Base-by-base conservation (phyloP, 805 yeast species). In the Kregervanrija delftensis region DNA sequence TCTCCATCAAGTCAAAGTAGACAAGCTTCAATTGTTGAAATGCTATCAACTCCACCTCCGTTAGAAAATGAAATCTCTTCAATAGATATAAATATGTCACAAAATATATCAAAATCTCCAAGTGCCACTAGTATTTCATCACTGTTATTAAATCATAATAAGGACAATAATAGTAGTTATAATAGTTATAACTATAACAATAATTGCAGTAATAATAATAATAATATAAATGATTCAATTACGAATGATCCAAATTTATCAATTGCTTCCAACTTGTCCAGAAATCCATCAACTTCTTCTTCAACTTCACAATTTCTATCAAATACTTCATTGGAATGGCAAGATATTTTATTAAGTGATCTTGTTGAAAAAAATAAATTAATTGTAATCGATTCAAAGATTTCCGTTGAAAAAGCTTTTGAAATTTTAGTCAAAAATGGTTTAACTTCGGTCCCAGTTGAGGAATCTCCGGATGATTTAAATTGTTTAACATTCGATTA, bases 401-500 rank as follows among this genome's bases (percentile, higher is more conserved):
- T 78, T 33, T 79, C 96, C 3, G 95, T 91, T 16, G 96, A 91
- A 62, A 74, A 79, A 45, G 96, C 98, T 2, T 93, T 86, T 67
- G 88, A 89, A 56, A 80, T 83, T 4, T 71, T 91, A 57, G 73
- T 76, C 30, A 67, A 73, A 31, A 74, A 90, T 62, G 81, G 83
- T 51, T 74, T 93, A 57, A 91, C 96, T 2, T 83, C 95, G 12
- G 68, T 93, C 45, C 98, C 99, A 0, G 93, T 91, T 13, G 77
- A 74, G 49, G 69, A 73, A 40, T 68, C 56, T 46, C 68, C 71
- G 2, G 69, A 72, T 42, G 86, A 80, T 53, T 67, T 81, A 52
- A 76, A 82, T 52, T 87, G 93, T 57, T 72, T 84, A 48, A 84
- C 96, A 2, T 91, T 91, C 63, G 99, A 93, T 64, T 93, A 88